Evolutionary conservation across 495 filamentous ascomycete species (phyloP).

Genomic region (Haplographium delicatum): DNA sequence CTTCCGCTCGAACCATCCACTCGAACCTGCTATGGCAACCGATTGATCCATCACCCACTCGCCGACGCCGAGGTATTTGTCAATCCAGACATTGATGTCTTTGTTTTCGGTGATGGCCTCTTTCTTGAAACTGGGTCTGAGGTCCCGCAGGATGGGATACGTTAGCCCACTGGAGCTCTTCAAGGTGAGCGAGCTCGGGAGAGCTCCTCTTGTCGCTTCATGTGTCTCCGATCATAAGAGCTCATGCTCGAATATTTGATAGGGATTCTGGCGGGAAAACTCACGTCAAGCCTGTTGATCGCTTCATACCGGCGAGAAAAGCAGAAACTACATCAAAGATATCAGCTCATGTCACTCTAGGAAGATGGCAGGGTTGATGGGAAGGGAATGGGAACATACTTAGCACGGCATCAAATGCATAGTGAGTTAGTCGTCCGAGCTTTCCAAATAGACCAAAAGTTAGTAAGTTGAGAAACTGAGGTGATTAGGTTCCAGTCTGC

Average conservation of each 20-base stretch:
- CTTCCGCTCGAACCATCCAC: conserved; percentile 72
- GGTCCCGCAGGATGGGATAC: conserved; percentile 23
- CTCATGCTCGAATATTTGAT: no score
- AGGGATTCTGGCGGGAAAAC: no score
- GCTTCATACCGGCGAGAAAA: conserved; percentile 92
- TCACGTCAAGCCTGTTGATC: conserved; percentile 96
- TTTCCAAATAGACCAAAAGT: conserved; percentile 59
- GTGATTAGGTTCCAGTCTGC: conserved; percentile 23
- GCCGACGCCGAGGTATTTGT: conserved; percentile 90
- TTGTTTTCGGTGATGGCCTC: conserved; percentile 82
- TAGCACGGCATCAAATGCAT: conserved; percentile 93
- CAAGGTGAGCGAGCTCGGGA: no score
- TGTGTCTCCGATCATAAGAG: no score
- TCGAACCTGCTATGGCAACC: conserved; percentile 81
- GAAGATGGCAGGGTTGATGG: neutral
- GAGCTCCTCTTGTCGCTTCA: no score
- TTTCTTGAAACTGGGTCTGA: conserved; percentile 77
- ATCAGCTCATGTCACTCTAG: neutral
- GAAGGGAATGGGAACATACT: conserved; percentile 52
- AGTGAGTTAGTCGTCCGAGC: conserved; percentile 90
- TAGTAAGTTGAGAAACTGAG: conserved; percentile 55
- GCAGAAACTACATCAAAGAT: conserved; percentile 70
- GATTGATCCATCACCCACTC: conserved; percentile 99
- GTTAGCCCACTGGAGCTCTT: conserved; percentile 19
- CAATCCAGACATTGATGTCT: conserved; percentile 83